A percentile compares a stretch with the other conserved stretches of the same genome.
These are phyloP conservation scores for Phytophthora hibernalis DNA, from an alignment of 352 stramenopile species.

Conservation along the genomic window DNA sequence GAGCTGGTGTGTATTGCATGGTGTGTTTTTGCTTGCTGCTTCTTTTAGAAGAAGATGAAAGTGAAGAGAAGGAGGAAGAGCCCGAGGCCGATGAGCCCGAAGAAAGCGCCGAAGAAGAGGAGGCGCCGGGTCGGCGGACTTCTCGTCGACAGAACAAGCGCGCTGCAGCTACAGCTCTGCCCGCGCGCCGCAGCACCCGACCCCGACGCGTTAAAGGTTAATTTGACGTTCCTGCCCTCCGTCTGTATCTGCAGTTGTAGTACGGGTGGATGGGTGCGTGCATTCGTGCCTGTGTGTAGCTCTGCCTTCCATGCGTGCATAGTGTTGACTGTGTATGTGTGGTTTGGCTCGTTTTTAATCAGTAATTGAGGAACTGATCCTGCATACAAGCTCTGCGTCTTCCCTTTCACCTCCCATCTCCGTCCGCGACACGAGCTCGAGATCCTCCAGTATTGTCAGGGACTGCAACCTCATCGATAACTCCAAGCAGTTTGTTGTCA, in stretches of 20 bases:
- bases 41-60: conserved; percentile 36
- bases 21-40: background rate
- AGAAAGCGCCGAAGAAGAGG: conserved; percentile 36
- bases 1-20: background rate
- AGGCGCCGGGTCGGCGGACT: conserved; percentile 27
- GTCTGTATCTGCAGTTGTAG: conserved; percentile 41
- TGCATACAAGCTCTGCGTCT: conserved; percentile 44
- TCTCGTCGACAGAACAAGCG: conserved; percentile 41
- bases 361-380: conserved; percentile 68
- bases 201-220: conserved; percentile 74
- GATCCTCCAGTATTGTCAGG: conserved; percentile 30
- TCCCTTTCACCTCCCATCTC: conserved; percentile 31
- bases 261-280: conserved; percentile 43
- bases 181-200: conserved; percentile 40
- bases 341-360: conserved; percentile 50
- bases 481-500: conserved; percentile 8
- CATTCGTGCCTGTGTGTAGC: conserved; percentile 43
- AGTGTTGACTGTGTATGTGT: conserved; percentile 59
- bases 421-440: conserved; percentile 22
- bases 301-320: conserved; percentile 49
- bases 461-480: conserved; percentile 13
- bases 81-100: conserved; percentile 37
- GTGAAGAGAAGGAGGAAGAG: conserved; percentile 50
- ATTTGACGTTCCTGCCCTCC: conserved; percentile 46
- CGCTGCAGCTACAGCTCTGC: conserved; percentile 20